phyloP scores from a whole-genome alignment of 2,329 filamentous ascomycete species.

The Bertia moriformis region DNA sequence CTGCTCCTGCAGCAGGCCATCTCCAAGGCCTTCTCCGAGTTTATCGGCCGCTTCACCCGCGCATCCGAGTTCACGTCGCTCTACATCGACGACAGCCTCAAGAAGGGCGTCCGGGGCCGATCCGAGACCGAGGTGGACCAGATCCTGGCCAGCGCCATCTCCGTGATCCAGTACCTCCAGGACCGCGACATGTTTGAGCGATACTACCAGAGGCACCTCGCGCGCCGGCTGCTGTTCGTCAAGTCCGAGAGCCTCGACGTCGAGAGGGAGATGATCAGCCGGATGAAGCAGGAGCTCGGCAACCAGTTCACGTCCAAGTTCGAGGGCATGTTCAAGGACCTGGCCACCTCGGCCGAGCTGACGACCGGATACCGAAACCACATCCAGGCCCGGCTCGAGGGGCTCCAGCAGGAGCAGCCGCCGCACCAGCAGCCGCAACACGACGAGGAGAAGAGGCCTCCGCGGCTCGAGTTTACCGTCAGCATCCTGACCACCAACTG shows the following conservation, averaged over 20 bases:
- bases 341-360: conserved; percentile 74
- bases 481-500: conserved; percentile 83
- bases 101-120: conserved; percentile 84
- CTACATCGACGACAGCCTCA: conserved; percentile 93
- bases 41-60: conserved; percentile 79
- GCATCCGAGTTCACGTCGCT: conserved; percentile 87
- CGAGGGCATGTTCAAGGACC: conserved; percentile 96
- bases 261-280: conserved; percentile 86
- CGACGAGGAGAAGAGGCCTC: conserved; percentile 39
- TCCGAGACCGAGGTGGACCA: conserved; percentile 74
- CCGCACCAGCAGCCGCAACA: conserved; percentile 34
- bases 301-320: conserved; percentile 87
- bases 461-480: conserved; percentile 72
- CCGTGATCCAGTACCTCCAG: conserved; percentile 70
- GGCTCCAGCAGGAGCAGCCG: conserved; percentile 30
- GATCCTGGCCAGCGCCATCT: conserved; percentile 78
- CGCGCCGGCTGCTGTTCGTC: conserved; percentile 70
- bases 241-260: conserved; percentile 84
- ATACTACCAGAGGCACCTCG: conserved; percentile 96
- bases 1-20: conserved; percentile 67
- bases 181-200: conserved; percentile 92
- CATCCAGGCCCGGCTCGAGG: too few relatives aligned
- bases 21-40: conserved; percentile 75
- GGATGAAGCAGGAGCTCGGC: conserved; percentile 93
- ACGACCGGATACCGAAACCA: conserved; percentile 63